These are phyloP conservation scores for Nicotiana tabacum DNA, from an alignment of 257 asterid genomes.

Conservation along the genomic window DNA sequence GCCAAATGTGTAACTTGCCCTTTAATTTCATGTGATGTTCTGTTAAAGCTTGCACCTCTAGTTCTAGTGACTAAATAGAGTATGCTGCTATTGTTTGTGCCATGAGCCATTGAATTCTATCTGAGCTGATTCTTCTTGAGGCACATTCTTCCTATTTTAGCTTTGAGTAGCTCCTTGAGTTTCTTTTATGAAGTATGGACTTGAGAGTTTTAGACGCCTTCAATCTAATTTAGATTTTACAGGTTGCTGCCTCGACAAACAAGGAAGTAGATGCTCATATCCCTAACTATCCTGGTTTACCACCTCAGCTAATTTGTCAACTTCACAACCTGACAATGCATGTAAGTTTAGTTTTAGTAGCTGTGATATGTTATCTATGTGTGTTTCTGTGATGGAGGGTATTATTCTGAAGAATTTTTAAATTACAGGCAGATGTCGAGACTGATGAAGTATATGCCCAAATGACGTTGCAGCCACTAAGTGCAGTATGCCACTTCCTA, in stretches of 20 bases:
- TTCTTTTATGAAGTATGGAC: neutral
- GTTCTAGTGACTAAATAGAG: neutral
- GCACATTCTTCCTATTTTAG: neutral
- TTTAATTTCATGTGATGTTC: neutral
- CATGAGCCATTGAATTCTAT: neutral
- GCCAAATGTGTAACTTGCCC: too few relatives aligned
- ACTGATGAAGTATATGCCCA: conserved; percentile 96
- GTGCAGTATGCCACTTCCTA: conserved; percentile 45
- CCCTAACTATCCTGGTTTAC: conserved; percentile 89
- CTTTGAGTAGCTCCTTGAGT: neutral
- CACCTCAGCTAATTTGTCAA: conserved; percentile 88
- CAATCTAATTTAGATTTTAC: conserved; percentile 7
- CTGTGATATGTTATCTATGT: neutral
- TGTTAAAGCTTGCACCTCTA: neutral
- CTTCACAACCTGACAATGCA: conserved; percentile 98
- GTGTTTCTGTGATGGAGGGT: neutral
- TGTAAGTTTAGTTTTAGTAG: conserved; percentile 32
- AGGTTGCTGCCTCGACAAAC: conserved; percentile 97
- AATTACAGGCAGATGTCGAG: conserved; percentile 84
- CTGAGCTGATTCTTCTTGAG: neutral
- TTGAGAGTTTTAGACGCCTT: neutral
- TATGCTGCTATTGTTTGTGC: neutral
- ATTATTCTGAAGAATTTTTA: conserved; percentile 1
- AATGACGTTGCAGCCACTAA: conserved; percentile 92
- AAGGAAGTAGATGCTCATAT: conserved; percentile 78